Evolutionary conservation across 129 eudicot genomes (phyloP), one percentile per base, ranked within the genome.

Genomic region (Artemisia argyi): DNA sequence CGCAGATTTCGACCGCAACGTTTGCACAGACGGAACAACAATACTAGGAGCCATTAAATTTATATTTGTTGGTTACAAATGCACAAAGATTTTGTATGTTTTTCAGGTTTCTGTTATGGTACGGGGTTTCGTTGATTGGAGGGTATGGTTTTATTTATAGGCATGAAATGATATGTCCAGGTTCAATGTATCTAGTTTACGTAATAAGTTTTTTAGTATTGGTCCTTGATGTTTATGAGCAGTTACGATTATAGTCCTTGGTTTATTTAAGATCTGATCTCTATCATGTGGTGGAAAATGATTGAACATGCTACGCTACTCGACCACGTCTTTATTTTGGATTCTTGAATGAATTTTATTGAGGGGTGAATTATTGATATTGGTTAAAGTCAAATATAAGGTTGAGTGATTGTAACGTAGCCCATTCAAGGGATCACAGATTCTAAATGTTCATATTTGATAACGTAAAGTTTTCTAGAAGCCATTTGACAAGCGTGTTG

Each of bases 151-250:
- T n/a, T 30, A 39, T 78, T 63, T 78, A 70, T 78, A 78, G 76
- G 48, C 49, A 3, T 3, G 6, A 32, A 11, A 64, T 22, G 50
- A 5, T 7, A 7, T 78, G 73, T 78, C 73, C 50, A 63, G 72
- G 77, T 78, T 77, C 81, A 69, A 77, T 77, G 76, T 61, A 77
- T 69, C 76, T 68, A 44, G 3, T 50, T 13, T 11, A 5, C 6
- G 10, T 10, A 57, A 62, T 28, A 9, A 2, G 1, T 0, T 35
- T 9, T 65, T 20, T 20, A 35, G 0, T 26, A 35, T 4, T 3
- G 28, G 61, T 9, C 61, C 70, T 62, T 61, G 11, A 30, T 8
- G 11, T 39, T 54, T 53, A 16, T 1, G 19, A 4, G 0, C 8
- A 2, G 9, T 44, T 75, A 66, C 56, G 26, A 0, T 17, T 54